Evolutionary conservation across 176 grass and related monocot species (phyloP).

Genomic region (Dendrocalamus sinicus): DNA sequence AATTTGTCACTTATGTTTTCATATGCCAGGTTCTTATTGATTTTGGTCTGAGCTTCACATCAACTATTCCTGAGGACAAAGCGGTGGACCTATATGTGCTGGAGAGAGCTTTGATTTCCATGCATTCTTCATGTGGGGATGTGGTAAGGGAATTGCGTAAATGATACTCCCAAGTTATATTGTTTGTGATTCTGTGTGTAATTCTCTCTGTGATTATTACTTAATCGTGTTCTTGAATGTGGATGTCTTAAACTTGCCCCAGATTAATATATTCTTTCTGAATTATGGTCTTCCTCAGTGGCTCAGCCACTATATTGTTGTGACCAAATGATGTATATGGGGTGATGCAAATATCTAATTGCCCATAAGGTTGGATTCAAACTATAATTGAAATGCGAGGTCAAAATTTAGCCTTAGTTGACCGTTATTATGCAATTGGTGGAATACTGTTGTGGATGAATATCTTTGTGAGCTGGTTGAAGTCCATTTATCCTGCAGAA

Average conservation of each 20-base stretch:
- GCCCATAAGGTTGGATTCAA: background rate
- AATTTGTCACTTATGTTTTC: slow-evolving; percentile 20
- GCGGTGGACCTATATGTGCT: slow-evolving; percentile 93
- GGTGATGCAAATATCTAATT: background rate
- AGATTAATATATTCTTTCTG: background rate
- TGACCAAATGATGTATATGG: background rate
- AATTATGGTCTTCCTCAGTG: background rate
- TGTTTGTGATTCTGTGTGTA: background rate
- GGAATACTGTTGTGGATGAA: background rate
- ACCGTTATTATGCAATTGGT: slow-evolving; percentile 11
- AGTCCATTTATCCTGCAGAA: background rate
- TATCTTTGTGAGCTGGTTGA: background rate
- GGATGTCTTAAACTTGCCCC: background rate
- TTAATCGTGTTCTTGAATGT: background rate
- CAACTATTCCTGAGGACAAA: slow-evolving; percentile 90
- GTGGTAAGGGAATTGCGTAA: slow-evolving; percentile 65
- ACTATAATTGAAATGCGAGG: background rate
- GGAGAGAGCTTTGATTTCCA: slow-evolving; percentile 93
- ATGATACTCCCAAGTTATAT: background rate
- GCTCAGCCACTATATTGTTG: background rate
- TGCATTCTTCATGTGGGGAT: slow-evolving; percentile 93
- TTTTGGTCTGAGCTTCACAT: slow-evolving; percentile 95
- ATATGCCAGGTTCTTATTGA: slow-evolving; percentile 85
- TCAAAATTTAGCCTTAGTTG: slow-evolving; percentile 15
- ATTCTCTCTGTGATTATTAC: background rate